Evolutionary conservation across 2,329 filamentous ascomycete genomes (phyloP), one percentile per base, ranked within the genome.

Genomic region (Cyphellophora attinorum): DNA sequence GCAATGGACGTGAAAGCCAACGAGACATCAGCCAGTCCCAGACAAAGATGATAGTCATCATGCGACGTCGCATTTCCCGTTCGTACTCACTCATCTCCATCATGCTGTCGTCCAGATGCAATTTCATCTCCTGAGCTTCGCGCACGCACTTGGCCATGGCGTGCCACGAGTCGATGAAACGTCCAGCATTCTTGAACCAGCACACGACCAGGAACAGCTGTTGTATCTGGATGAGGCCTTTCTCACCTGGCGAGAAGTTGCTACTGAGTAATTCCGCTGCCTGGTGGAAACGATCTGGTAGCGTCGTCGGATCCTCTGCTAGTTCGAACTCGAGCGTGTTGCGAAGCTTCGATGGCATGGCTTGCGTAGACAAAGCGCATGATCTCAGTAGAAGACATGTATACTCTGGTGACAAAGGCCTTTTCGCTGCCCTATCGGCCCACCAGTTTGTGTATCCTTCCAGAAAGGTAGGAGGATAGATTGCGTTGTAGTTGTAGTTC

Each of bases 11-110:
- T 6, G 58, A 59, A 5, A 68, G 47, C 48, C 65, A 54, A 5
- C 60, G 45, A 2, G 59, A 58, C 52, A 68, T 66, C 51, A 51
- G 66, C 64, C 64, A 67, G 34, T 68, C 65, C 65, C 65, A 70
- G 23, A 59, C 43, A 40, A 63, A 67, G 10, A 68, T 44, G 15
- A 68, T 48, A 25, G 58, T 58, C 65, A 65, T 69, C 4, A 67
- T 37, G 4, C 65, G 57, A 37, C 62, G 54, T 37, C 64, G 54
- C 47, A 68, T 31, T 41, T 68, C 65, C 5, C 56, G 51, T 11
- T 68, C 64, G 37, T 66, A 68, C 23, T 68, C 64, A 3, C 56
- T 56, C 19, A 64, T 34, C 1, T 48, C 52, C 11, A 55, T 48
- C 11, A 53, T 53, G 5, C 54, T 44, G 11, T 49, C 48, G 19